Conservation (phyloP, 495 filamentous ascomycete genomes). For the Hyaloscypha variabilis region DNA sequence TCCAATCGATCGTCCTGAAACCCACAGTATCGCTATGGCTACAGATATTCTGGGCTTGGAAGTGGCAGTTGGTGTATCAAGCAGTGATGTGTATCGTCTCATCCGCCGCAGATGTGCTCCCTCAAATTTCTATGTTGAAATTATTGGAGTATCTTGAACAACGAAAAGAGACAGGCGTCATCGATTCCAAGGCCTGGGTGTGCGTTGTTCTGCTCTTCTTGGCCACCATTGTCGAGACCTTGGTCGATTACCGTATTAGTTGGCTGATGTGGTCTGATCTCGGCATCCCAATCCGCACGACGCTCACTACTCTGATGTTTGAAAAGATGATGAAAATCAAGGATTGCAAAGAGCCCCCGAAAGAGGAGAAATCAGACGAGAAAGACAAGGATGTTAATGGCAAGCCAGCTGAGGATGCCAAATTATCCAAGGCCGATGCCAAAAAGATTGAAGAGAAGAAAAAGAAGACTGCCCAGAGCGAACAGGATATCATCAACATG, state of each 20-base stretch:
- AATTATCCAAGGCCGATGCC: conserved; percentile 18
- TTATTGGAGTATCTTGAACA: conserved; percentile 26
- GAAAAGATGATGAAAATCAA: conserved; percentile 78
- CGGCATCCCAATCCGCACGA: conserved; percentile 63
- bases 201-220: conserved; percentile 21
- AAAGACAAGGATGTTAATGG: conserved; percentile 17
- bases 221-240: conserved; percentile 7
- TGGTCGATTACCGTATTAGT: conserved; percentile 20
- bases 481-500: conserved; percentile 64
- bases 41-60: conserved; percentile 24
- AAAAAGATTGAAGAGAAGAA: conserved; percentile 42
- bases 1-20: conserved; percentile 16
- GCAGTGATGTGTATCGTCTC: conserved; percentile 18
- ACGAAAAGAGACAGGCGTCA: conserved; percentile 8
- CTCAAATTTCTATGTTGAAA: conserved; percentile 23
- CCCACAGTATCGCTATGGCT: conserved; percentile 27
- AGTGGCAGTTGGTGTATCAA: conserved; percentile 15
- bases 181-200: conserved; percentile 25
- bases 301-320: conserved; percentile 73
- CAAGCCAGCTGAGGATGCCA: conserved; percentile 12
- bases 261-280: conserved; percentile 67
- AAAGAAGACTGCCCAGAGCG: conserved; percentile 49
- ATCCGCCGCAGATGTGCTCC: conserved; percentile 18
- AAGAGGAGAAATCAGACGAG: conserved; percentile 53
- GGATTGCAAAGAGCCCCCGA: conserved; percentile 35